Percentiles rank a stretch among this genome's conserved stretches.
Evolutionary conservation across 202 grass and related monocot species (phyloP).

Genomic region (Eragrostis tef): DNA sequence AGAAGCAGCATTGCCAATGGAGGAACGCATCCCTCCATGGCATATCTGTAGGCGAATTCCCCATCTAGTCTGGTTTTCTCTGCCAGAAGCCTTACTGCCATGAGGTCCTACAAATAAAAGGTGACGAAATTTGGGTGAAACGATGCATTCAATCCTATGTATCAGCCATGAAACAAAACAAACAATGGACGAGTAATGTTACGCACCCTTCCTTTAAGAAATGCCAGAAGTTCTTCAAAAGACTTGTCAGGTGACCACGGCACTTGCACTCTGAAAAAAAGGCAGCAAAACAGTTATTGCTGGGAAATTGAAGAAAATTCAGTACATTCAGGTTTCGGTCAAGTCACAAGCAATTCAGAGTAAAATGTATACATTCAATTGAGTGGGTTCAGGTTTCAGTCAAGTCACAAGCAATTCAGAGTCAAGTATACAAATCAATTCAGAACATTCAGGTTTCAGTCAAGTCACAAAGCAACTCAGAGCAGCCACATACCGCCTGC

Average conservation of each 20-base stretch:
- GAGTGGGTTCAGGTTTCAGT: no score
- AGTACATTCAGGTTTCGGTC: no score
- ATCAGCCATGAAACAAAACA: conserved; percentile 2
- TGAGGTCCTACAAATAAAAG: conserved; percentile 53
- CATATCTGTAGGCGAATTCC: conserved; percentile 56
- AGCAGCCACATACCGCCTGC: conserved; percentile 47
- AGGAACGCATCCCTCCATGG: conserved; percentile 55
- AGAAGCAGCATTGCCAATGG: conserved; percentile 56
- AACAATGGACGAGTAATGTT: background rate
- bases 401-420: no score
- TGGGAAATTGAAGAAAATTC: background rate
- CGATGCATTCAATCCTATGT: background rate
- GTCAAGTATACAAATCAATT: background rate
- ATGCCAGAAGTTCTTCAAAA: conserved; percentile 57
- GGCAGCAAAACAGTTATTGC: conserved; percentile 16
- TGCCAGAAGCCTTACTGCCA: conserved; percentile 53
- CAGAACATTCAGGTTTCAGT: conserved; percentile 5
- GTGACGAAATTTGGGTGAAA: background rate
- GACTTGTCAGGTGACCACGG: conserved; percentile 52
- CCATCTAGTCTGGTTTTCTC: conserved; percentile 57
- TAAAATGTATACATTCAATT: no score
- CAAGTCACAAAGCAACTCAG: background rate
- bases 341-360: no score
- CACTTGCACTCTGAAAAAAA: conserved; percentile 51
- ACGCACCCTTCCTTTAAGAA: conserved; percentile 51